These are phyloP conservation scores for Oldenlandia corymbosa DNA, from an alignment of 257 asterid species.

Conservation along the genomic window DNA sequence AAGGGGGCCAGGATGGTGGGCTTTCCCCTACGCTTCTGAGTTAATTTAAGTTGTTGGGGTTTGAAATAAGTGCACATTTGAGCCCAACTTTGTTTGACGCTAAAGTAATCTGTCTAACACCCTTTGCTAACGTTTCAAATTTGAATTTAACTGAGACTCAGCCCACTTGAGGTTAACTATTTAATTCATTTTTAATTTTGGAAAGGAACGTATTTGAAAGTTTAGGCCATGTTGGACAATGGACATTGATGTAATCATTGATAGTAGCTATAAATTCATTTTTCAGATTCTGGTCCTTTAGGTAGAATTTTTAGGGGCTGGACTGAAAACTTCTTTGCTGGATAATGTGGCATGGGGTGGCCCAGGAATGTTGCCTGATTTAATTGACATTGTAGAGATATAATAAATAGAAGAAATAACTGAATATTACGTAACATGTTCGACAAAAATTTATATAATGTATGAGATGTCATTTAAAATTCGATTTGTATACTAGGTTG, in stretches of 20 bases:
- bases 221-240: not conserved
- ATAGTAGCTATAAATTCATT: not conserved
- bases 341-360: conserved; percentile 5
- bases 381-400: not conserved
- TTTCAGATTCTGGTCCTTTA: too few relatives aligned
- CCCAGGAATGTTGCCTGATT: conserved; percentile 2
- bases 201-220: not conserved
- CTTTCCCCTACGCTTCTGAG: too few relatives aligned
- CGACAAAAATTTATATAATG: too few relatives aligned
- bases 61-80: too few relatives aligned
- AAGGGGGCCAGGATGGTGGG: too few relatives aligned
- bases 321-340: not conserved
- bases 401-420: not conserved
- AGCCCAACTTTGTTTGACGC: too few relatives aligned
- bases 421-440: too few relatives aligned
- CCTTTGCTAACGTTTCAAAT: not conserved
- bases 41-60: too few relatives aligned
- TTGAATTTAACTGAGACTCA: not conserved
- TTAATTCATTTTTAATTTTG: too few relatives aligned
- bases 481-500: too few relatives aligned
- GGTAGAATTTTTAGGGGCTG: not conserved
- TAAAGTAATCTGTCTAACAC: too few relatives aligned
- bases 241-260: not conserved
- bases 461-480: too few relatives aligned
- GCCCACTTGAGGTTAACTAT: not conserved